Conservation (phyloP, 768 basidiomycete species). For the Boletus rubropictus region DNA sequence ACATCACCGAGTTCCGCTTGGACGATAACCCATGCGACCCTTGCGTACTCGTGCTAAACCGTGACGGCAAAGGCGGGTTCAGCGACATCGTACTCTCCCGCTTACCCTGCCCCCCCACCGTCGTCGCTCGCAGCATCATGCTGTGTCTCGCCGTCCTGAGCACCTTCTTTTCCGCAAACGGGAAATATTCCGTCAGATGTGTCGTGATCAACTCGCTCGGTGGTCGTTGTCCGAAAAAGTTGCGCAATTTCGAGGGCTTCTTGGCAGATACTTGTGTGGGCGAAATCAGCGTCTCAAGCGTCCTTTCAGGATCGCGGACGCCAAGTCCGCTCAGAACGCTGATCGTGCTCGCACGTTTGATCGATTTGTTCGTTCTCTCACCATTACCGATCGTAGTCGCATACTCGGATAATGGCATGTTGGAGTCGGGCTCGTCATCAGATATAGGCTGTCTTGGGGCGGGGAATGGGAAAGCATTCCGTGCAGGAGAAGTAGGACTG, state of each 20-base stretch:
- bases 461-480: constrained; percentile 11
- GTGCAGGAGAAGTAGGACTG: constrained; percentile 34
- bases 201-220: constrained; percentile 96
- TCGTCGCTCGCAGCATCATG: constrained; percentile 60
- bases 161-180: constrained; percentile 85
- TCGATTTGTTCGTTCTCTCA: constrained; percentile 21
- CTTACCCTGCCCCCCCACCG: constrained; percentile 35
- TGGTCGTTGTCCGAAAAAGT: constrained; percentile 97
- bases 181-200: constrained; percentile 94
- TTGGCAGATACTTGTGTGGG: constrained; percentile 36
- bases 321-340: constrained; percentile 93
- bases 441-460: constrained; percentile 9
- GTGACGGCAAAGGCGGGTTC: constrained; percentile 39
- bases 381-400: constrained; percentile 25
- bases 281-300: constrained; percentile 53
- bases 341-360: constrained; percentile 88
- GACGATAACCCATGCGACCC: constrained; percentile 41
- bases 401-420: constrained; percentile 29
- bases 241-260: constrained; percentile 70
- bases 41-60: constrained; percentile 33
- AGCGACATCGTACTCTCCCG: constrained; percentile 40
- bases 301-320: constrained; percentile 70
- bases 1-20: constrained; percentile 38
- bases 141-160: constrained; percentile 86
- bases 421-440: constrained; percentile 37